Percentiles rank a stretch among this genome's conserved stretches.
Evolutionary conservation across 768 basidiomycete genomes (phyloP).

Genomic region (Asterophora lycoperdoides): DNA sequence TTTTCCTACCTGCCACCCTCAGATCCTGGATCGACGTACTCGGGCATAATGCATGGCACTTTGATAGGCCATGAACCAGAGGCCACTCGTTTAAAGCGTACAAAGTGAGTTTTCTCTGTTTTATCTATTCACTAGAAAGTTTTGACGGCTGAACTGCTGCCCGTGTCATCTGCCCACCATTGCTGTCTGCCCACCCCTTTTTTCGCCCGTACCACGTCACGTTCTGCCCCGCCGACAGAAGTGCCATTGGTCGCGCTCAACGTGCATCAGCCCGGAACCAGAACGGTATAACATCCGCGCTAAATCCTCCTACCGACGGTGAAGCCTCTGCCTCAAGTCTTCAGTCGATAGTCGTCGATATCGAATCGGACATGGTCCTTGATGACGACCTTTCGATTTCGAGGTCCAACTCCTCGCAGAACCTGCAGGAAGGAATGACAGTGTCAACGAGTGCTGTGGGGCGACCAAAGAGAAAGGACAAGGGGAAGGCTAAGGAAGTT

Average conservation of each 20-base stretch:
- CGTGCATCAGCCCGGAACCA: conserved; percentile 67
- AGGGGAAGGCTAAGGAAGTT: conserved; percentile 50
- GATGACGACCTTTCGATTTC: conserved; percentile 61
- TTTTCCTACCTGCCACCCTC: conserved; percentile 79
- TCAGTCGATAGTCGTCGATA: conserved; percentile 41
- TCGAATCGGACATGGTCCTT: conserved; percentile 48
- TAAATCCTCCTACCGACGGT: conserved; percentile 31
- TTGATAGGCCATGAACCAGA: conserved; percentile 61
- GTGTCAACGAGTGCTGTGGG: conserved; percentile 22
- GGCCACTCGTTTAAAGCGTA: conserved; percentile 66
- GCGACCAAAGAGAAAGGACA: conserved; percentile 43
- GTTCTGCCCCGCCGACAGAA: conserved; percentile 31
- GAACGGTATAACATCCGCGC: conserved; percentile 38
- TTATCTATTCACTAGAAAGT: conserved; percentile 7
- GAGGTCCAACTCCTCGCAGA: conserved; percentile 56
- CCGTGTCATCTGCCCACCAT: conserved; percentile 13
- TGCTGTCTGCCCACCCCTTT: conserved; percentile 21
- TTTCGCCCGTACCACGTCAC: conserved; percentile 17
- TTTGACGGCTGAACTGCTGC: conserved; percentile 22
- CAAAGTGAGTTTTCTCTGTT: conserved; percentile 49
- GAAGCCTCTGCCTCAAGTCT: conserved; percentile 38
- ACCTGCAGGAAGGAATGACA: conserved; percentile 29
- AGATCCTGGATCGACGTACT: conserved; percentile 88
- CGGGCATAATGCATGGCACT: conserved; percentile 66
- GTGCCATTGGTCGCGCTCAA: conserved; percentile 64